phyloP scores from a whole-genome alignment of 2,329 filamentous ascomycete species.

The Alternaria conjuncta region DNA sequence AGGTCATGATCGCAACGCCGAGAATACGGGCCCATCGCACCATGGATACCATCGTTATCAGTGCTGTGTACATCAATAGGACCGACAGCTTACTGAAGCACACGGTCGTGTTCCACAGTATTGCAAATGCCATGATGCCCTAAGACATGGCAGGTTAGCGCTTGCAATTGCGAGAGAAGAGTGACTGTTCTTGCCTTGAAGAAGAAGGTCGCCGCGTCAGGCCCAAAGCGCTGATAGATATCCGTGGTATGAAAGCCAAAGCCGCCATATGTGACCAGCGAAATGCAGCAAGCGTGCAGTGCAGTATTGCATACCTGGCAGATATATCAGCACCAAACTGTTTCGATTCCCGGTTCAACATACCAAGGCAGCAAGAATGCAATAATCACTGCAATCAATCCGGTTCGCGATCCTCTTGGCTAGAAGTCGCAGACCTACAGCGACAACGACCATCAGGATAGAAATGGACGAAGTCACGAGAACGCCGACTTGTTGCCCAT shows the following conservation, averaged over 20 bases:
- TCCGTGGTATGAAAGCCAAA: constrained; percentile 27
- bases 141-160: background rate
- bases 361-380: constrained; percentile 19
- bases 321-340: background rate
- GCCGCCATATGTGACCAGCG: constrained; percentile 25
- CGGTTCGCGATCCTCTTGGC: constrained; percentile 12
- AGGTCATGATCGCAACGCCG: constrained; percentile 17
- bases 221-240: constrained; percentile 21
- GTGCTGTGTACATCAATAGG: constrained; percentile 24
- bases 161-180: background rate
- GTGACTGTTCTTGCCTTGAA: constrained; percentile 25
- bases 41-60: constrained; percentile 23
- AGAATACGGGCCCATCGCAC: constrained; percentile 5
- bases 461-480: constrained; percentile 12
- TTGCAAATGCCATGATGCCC: constrained; percentile 25
- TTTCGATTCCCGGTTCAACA: background rate
- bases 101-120: constrained; percentile 29
- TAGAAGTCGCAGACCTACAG: constrained; percentile 14
- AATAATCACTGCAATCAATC: constrained; percentile 23
- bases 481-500: constrained; percentile 11
- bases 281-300: constrained; percentile 22
- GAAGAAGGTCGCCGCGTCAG: constrained; percentile 23
- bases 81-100: constrained; percentile 29
- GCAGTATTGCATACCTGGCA: constrained; percentile 23
- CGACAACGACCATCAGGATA: constrained; percentile 15